phyloP scores from a whole-genome alignment of 1,284 basidiomycete species.

The Puccinia hordei region DNA sequence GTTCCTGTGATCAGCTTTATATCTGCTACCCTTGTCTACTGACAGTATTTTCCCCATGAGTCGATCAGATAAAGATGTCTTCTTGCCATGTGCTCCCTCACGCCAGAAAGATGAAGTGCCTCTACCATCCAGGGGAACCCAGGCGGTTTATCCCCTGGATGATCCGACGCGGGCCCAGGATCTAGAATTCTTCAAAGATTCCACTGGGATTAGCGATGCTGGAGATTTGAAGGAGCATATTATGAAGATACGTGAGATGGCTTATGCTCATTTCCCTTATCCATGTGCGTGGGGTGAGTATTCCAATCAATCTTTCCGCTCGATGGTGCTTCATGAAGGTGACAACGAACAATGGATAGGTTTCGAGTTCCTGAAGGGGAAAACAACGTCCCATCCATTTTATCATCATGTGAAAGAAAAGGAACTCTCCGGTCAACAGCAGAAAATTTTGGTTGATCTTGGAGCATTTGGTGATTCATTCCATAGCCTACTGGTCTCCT shows the following conservation, averaged over 20 bases:
- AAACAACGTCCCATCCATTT: neutral
- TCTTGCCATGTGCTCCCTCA: neutral
- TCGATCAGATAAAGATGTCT: neutral
- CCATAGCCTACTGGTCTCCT: neutral
- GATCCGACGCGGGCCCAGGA: neutral
- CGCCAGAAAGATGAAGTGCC: neutral
- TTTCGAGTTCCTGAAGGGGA: constrained; percentile 23
- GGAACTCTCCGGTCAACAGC: neutral
- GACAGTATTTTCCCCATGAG: too few species aligned
- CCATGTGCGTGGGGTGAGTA: constrained; percentile 21
- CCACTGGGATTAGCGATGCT: constrained; percentile 15
- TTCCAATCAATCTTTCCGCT: neutral
- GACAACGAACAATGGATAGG: neutral
- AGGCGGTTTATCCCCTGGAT: constrained; percentile 30
- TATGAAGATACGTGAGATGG: constrained; percentile 5
- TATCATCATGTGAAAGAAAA: neutral
- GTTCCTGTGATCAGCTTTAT: too few species aligned
- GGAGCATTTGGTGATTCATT: constrained; percentile 15
- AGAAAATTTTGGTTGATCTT: constrained; percentile 3
- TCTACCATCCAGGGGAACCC: neutral
- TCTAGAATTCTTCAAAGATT: constrained; percentile 22
- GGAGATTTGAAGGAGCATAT: neutral
- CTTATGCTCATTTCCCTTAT: constrained; percentile 11
- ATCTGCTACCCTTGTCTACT: too few species aligned
- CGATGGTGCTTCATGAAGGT: neutral